Conservation (phyloP, 805 yeast genomes). For the Saccharomyces kudriavzevii region DNA sequence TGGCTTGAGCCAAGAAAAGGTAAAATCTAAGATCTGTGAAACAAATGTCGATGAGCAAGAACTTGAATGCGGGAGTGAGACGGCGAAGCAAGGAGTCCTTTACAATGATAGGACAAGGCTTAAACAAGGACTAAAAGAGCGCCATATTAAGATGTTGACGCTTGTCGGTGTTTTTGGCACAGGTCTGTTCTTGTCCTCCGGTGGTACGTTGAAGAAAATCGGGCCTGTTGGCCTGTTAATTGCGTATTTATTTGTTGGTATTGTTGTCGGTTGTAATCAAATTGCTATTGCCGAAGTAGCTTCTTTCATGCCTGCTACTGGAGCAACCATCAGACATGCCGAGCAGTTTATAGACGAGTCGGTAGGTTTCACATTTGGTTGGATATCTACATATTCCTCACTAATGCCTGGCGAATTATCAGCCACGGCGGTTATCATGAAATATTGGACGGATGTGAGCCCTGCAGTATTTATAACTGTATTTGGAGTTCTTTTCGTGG, state of each 20-base stretch:
- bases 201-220: conserved; percentile 32
- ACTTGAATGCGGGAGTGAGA: background rate
- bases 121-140: conserved; percentile 11
- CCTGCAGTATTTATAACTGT: conserved; percentile 35
- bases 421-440: conserved; percentile 34
- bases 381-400: conserved; percentile 29
- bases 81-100: background rate
- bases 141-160: conserved; percentile 43
- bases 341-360: conserved; percentile 34
- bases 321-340: conserved; percentile 32
- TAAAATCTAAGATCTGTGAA: background rate
- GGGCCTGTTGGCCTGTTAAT: conserved; percentile 33
- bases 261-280: conserved; percentile 35
- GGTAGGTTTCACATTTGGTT: conserved; percentile 35
- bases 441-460: conserved; percentile 36
- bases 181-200: conserved; percentile 35
- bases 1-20: background rate
- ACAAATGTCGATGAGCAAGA: background rate
- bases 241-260: conserved; percentile 30
- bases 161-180: conserved; percentile 41
- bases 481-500: conserved; percentile 20
- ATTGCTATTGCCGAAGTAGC: conserved; percentile 35
- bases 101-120: background rate
- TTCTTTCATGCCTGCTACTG: conserved; percentile 33
- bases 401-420: conserved; percentile 41